phyloP scores from a whole-genome alignment of 1,139 yeast genomes.

The Suhomyces bribrorum region DNA sequence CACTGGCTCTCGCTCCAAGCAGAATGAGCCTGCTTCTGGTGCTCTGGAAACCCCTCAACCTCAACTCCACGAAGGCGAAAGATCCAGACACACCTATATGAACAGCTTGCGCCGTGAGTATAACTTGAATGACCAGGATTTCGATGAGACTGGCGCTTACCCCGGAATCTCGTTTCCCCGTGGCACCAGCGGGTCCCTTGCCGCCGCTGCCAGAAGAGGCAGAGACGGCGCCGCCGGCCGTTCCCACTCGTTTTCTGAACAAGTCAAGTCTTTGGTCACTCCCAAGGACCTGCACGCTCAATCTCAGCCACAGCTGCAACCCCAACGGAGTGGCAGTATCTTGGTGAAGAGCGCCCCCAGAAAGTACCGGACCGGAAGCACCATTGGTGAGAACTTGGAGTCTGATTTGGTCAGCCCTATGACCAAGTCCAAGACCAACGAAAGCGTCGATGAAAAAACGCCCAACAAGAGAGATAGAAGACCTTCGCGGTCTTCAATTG shows the following conservation, averaged over 20 bases:
- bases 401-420: slow-evolving; percentile 34
- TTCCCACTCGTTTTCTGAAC: slow-evolving; percentile 34
- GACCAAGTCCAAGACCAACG: slow-evolving; percentile 36
- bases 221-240: slow-evolving; percentile 26
- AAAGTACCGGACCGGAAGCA: slow-evolving; percentile 20
- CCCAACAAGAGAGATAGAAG: slow-evolving; percentile 18
- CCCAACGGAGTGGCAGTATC: slow-evolving; percentile 6
- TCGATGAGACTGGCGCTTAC: slow-evolving; percentile 17
- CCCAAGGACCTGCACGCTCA: slow-evolving; percentile 10
- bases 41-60: not conserved
- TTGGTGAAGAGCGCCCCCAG: slow-evolving; percentile 7
- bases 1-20: not conserved
- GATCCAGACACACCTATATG: slow-evolving; percentile 11
- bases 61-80: slow-evolving; percentile 1
- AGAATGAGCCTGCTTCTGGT: not conserved
- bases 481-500: slow-evolving; percentile 43
- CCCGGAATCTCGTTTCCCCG: slow-evolving; percentile 20
- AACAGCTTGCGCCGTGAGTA: slow-evolving; percentile 24
- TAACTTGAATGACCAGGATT: slow-evolving; percentile 24
- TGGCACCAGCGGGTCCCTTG: slow-evolving; percentile 16
- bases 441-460: slow-evolving; percentile 25
- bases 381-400: slow-evolving; percentile 15
- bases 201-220: slow-evolving; percentile 23
- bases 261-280: slow-evolving; percentile 15
- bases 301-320: not conserved